Base-by-base conservation (phyloP, 139 green algal species). In the Haematococcus sp. region DNA sequence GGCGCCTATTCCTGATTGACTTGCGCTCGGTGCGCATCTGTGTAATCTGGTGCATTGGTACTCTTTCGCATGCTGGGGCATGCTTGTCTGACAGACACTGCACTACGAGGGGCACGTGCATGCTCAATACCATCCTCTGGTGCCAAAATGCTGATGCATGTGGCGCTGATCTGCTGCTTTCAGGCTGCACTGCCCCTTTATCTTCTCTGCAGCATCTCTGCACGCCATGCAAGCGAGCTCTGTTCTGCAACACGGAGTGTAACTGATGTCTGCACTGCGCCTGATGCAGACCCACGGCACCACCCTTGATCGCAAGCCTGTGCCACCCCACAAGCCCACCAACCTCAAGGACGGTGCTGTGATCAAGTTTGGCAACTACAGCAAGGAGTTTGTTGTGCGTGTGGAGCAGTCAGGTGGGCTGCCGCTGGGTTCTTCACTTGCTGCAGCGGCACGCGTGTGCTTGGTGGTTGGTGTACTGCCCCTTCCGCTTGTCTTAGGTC, bases 1-100 rank as follows among this genome's bases (percentile, higher is more conserved):
- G 86, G 1, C 81, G 89, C 3, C 33, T 90, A 15, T 94, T 87
- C 55, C 27, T 94, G 32, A 94, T 94, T 4, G 89, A 94, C 70
- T 64, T 94, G 35, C 56, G 79, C 9, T 86, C 83, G 59, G 79
- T 85, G 67, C 58, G 78, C 33, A 25, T 11, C 16, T 34, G 44
- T 63, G 4, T 28, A 16, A 25, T n/a, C n/a, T n/a, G n/a, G n/a
- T n/a, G n/a, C n/a, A n/a, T n/a, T n/a, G n/a, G n/a, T n/a, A n/a
- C n/a, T n/a, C n/a, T n/a, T n/a, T n/a, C n/a, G n/a, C n/a, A n/a
- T n/a, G n/a, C n/a, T n/a, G n/a, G n/a, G n/a, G n/a, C n/a, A n/a
- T n/a, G n/a, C n/a, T n/a, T n/a, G n/a, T n/a, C n/a, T n/a, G n/a
- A n/a, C n/a, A n/a, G n/a, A n/a, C n/a, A n/a, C n/a, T n/a, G n/a